A percentile compares a stretch with the other conserved stretches of the same genome.
These are phyloP conservation scores for Diplodia mutila DNA, from an alignment of 2,329 filamentous ascomycete species.

Conservation along the genomic window DNA sequence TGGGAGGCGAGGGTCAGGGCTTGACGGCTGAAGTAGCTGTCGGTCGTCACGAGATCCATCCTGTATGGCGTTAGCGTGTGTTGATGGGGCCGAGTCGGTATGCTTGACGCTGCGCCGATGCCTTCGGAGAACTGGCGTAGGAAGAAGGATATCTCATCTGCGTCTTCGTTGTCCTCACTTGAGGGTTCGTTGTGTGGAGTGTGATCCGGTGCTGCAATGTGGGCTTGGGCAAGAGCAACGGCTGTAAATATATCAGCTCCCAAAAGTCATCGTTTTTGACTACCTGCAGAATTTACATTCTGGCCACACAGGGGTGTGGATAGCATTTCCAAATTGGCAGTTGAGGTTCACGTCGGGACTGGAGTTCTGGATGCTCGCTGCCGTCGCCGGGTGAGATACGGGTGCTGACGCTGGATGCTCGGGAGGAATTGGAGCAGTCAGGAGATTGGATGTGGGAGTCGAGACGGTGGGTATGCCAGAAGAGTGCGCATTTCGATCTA, in stretches of 20 bases:
- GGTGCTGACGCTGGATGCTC: background rate
- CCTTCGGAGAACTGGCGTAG: background rate
- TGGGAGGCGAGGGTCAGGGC: background rate
- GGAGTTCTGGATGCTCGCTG: background rate
- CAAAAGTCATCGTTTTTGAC: no score
- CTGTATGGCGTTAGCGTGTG: background rate
- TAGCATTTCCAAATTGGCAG: background rate
- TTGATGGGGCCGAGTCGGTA: no score
- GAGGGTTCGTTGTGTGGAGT: background rate
- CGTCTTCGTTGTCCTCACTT: background rate
- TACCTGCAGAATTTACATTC: background rate
- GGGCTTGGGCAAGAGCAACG: background rate
- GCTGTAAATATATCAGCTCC: background rate
- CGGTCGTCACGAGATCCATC: background rate
- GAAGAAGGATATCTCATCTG: background rate
- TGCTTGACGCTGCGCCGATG: background rate
- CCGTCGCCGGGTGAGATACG: background rate
- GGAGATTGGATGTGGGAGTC: background rate
- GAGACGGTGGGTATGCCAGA: background rate
- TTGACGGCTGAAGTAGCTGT: background rate
- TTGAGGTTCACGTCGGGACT: background rate
- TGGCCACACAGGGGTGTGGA: background rate
- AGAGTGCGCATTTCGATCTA: no score
- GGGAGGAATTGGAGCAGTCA: background rate
- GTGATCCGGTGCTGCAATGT: background rate